Conservation (phyloP, 176 grass and related monocot species). For the Urochloa ruziziensis region DNA sequence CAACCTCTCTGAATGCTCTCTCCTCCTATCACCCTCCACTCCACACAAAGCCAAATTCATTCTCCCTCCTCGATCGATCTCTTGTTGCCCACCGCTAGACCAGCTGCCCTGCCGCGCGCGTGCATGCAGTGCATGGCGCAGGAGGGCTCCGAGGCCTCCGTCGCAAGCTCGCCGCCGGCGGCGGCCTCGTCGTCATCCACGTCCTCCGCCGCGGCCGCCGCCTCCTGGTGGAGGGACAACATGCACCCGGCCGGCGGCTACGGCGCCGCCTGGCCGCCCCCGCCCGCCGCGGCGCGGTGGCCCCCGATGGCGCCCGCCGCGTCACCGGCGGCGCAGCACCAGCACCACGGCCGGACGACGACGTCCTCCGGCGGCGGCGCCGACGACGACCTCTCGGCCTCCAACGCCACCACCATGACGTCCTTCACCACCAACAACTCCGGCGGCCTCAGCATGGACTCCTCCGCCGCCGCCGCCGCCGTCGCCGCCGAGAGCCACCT, state of each 20-base stretch:
- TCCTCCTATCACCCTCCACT: not conserved
- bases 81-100: not conserved
- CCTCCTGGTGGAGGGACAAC: slow-evolving; percentile 67
- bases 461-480: slow-evolving; percentile 31
- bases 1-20: not conserved
- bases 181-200: slow-evolving; percentile 3
- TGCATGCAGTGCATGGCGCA: slow-evolving; percentile 62
- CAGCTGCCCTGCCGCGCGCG: not conserved
- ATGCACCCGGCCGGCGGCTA: slow-evolving; percentile 35
- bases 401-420: slow-evolving; percentile 48
- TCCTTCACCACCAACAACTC: slow-evolving; percentile 54
- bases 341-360: slow-evolving; percentile 8
- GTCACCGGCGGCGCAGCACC: not conserved
- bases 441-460: slow-evolving; percentile 70
- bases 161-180: slow-evolving; percentile 60
- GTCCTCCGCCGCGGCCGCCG: slow-evolving; percentile 8
- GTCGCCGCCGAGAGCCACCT: slow-evolving; percentile 63
- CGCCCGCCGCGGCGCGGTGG: slow-evolving; percentile 37
- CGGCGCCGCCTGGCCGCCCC: slow-evolving; percentile 21
- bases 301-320: not conserved
- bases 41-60: slow-evolving; percentile 12
- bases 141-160: slow-evolving; percentile 77
- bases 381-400: slow-evolving; percentile 47
- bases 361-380: slow-evolving; percentile 8
- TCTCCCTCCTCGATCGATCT: not conserved